Evolutionary conservation across 176 grass and related monocot genomes (phyloP).

Genomic region (Leersia perrieri): DNA sequence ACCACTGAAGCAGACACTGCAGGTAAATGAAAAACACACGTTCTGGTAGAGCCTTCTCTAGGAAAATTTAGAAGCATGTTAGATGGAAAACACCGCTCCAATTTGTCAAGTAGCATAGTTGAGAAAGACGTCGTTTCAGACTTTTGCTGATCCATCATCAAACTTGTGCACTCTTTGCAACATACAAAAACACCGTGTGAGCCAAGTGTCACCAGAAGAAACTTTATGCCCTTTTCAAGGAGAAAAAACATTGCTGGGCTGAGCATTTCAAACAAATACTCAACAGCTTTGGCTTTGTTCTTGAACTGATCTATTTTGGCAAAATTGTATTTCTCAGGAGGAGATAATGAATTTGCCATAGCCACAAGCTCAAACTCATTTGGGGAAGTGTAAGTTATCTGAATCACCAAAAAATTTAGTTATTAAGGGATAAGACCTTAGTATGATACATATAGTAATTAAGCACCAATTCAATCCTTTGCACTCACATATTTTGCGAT

Average conservation of each 20-base stretch:
- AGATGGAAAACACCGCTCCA: constrained; percentile 24
- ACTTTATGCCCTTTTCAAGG: constrained; percentile 83
- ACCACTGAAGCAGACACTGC: constrained; percentile 64
- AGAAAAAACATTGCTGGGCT: constrained; percentile 75
- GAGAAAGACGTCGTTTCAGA: constrained; percentile 33
- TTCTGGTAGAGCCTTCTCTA: constrained; percentile 44
- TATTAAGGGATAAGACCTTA: constrained; percentile 5
- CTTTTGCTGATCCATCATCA: constrained; percentile 40
- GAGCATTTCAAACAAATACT: constrained; percentile 75
- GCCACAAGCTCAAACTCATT: constrained; percentile 87
- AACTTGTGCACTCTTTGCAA: constrained; percentile 43
- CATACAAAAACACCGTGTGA: constrained; percentile 80
- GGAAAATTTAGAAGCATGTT: constrained; percentile 26
- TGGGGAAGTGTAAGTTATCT: constrained; percentile 87
- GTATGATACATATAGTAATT: constrained; percentile 28
- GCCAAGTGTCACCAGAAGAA: constrained; percentile 81
- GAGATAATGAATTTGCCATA: constrained; percentile 80
- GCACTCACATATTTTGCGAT: constrained; percentile 72
- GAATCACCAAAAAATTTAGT: constrained; percentile 34
- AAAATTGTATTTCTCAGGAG: constrained; percentile 47
- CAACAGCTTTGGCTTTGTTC: constrained; percentile 37
- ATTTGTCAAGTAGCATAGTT: constrained; percentile 41
- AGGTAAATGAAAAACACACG: constrained; percentile 73
- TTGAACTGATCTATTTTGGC: constrained; percentile 25
- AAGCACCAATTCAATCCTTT: background rate